phyloP scores from a whole-genome alignment of 306 rosid species.

The Lathyrus oleraceus region DNA sequence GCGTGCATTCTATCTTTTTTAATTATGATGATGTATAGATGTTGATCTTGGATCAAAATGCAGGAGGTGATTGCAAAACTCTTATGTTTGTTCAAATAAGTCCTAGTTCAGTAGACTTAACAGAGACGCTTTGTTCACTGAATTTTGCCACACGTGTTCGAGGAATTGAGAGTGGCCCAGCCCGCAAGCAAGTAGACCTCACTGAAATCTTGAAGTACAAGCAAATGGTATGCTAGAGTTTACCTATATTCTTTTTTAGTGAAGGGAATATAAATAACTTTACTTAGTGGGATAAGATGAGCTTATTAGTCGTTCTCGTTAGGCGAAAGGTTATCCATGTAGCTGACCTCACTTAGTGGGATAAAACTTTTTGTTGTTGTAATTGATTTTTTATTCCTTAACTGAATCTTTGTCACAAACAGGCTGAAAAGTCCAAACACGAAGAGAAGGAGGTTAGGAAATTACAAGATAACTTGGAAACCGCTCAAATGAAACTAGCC shows the following conservation, averaged over 20 bases:
- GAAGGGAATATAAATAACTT: neutral
- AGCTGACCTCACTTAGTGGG: too few relatives aligned
- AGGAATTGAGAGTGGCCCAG: conserved; percentile 82
- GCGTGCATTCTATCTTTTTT: neutral
- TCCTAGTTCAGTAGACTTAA: conserved; percentile 68
- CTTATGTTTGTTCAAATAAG: conserved; percentile 92
- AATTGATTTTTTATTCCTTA: neutral
- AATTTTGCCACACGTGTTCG: conserved; percentile 90
- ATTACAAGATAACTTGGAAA: conserved; percentile 66
- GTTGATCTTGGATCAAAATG: conserved; percentile 40
- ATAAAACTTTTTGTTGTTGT: too few relatives aligned
- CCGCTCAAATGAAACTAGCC: conserved; percentile 66
- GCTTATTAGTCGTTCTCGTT: too few relatives aligned
- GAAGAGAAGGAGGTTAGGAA: conserved; percentile 89
- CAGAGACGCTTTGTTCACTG: conserved; percentile 87
- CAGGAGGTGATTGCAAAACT: conserved; percentile 98
- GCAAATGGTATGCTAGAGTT: conserved; percentile 70
- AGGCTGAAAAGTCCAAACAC: conserved; percentile 85
- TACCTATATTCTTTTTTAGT: neutral
- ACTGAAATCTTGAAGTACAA: conserved; percentile 77
- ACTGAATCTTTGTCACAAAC: conserved; percentile 29
- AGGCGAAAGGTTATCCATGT: too few relatives aligned
- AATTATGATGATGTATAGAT: conserved; percentile 20
- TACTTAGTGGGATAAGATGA: too few relatives aligned
- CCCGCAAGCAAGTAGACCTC: conserved; percentile 82